phyloP scores from a whole-genome alignment of 1,139 yeast genomes.

The Meyerozyma guilliermondii region DNA sequence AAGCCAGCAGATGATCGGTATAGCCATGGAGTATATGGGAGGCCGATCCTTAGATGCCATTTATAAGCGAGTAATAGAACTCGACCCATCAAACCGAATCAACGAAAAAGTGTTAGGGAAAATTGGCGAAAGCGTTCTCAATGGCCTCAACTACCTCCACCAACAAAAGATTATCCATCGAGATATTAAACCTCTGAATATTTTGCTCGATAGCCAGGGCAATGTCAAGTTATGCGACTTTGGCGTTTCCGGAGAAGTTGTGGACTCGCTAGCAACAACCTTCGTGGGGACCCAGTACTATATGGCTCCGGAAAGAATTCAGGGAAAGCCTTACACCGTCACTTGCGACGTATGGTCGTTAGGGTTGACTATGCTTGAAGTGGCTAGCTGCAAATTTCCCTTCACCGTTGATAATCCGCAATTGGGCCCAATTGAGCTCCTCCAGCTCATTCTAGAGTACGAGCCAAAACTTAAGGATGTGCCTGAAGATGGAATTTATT shows the following conservation, averaged over 20 bases:
- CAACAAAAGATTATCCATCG: slow-evolving; percentile 86
- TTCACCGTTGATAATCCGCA: slow-evolving; percentile 22
- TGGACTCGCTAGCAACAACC: slow-evolving; percentile 88
- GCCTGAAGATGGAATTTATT: slow-evolving; percentile 66
- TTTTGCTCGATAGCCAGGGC: slow-evolving; percentile 67
- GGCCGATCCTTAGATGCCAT: slow-evolving; percentile 88
- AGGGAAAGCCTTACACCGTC: slow-evolving; percentile 15
- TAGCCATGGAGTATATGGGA: slow-evolving; percentile 97
- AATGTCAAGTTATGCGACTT: slow-evolving; percentile 92
- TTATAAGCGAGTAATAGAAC: slow-evolving; percentile 57
- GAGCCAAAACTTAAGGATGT: slow-evolving; percentile 65
- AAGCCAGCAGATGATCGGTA: slow-evolving; percentile 69
- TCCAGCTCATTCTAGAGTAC: slow-evolving; percentile 75
- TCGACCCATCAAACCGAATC: slow-evolving; percentile 73
- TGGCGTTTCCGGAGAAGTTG: slow-evolving; percentile 98
- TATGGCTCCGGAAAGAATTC: slow-evolving; percentile 15
- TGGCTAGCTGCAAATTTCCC: slow-evolving; percentile 86
- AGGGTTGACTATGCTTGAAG: slow-evolving; percentile 87
- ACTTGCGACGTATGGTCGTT: slow-evolving; percentile 66
- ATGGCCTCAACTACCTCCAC: slow-evolving; percentile 83
- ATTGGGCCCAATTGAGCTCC: slow-evolving; percentile 76
- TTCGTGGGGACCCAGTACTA: slow-evolving; percentile 77
- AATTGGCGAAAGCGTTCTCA: slow-evolving; percentile 77
- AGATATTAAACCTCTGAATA: slow-evolving; percentile 91
- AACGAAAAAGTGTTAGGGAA: slow-evolving; percentile 91